Percentiles rank a stretch among this genome's conserved stretches.
Conservation (phyloP, 83 land plant genomes). For the Diphasiastrum complanatum region DNA sequence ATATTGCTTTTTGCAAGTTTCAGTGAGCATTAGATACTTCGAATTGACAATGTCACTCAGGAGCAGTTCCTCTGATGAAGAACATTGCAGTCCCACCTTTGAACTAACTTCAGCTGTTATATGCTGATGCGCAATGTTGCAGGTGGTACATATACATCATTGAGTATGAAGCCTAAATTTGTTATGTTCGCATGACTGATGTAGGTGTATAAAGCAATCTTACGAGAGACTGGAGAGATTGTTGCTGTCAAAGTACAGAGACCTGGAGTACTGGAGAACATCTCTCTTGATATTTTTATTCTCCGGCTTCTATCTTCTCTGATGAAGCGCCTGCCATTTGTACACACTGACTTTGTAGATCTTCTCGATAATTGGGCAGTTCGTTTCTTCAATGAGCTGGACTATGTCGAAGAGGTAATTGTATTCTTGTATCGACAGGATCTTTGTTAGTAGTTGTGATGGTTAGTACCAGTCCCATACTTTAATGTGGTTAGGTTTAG, state of each 20-base stretch:
- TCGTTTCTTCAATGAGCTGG: conserved; percentile 50
- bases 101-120: too few relatives aligned
- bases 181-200: too few relatives aligned
- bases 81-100: too few relatives aligned
- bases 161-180: too few relatives aligned
- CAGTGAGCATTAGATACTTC: background rate
- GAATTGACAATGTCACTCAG: too few relatives aligned
- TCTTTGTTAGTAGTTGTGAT: too few relatives aligned
- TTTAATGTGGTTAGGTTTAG: too few relatives aligned
- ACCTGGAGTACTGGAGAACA: conserved; percentile 43
- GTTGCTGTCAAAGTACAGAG: conserved; percentile 52
- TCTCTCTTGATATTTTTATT: conserved; percentile 41
- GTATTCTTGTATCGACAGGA: too few relatives aligned
- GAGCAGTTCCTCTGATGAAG: too few relatives aligned
- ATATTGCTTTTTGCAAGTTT: background rate
- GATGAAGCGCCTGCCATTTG: conserved; percentile 23
- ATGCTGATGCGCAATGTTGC: too few relatives aligned
- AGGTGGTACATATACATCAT: too few relatives aligned
- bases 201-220: conserved; percentile 43
- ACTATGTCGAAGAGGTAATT: conserved; percentile 43
- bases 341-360: conserved; percentile 38
- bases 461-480: too few relatives aligned
- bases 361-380: conserved; percentile 50
- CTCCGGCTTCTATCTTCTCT: conserved; percentile 25
- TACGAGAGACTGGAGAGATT: conserved; percentile 27